Base-by-base conservation (phyloP, 345 rosid species). In the Linum usitatissimum region DNA sequence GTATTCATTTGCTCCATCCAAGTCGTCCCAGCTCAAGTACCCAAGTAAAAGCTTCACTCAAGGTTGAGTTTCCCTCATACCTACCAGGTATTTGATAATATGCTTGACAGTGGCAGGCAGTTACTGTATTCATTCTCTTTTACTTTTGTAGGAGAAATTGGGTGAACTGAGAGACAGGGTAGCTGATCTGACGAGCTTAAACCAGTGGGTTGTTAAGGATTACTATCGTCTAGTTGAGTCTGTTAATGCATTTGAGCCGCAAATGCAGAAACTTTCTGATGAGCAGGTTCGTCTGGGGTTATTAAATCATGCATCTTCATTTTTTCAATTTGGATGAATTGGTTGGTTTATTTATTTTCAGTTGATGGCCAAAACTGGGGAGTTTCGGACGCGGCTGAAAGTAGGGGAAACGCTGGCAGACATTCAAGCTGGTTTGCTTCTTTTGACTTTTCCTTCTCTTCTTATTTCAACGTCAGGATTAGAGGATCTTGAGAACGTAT, bases 201-300 rank as follows among this genome's bases (percentile, higher is more conserved):
- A 91, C 66, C 66, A 80, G 77, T 91, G 96, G 98, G 92, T 86
- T 70, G 95, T 88, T 67, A 79, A 77, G 66, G 98, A 91, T 66
- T 91, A 91, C 65, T 77, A 75, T 69, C 96, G 92, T 45, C 86
- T 91, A 1, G 96, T 84, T 62, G 78, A 76, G 19, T 76, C 85
- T 10, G 95, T 91, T 53, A 91, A 83, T 68, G 76, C 71, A 40
- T 8, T 86, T 21, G 98, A 88, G 77, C 80, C 74, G 1, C 78
- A 49, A 18, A 77, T 85, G 62, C 77, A 71, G 76, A 72, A 61
- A 59, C 87, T 86, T 19, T 70, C 90, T 6, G 92, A 91, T 79
- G 87, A 81, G 63, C 90, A 88, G 96, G 98, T 91, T 73, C 56
- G 70, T 61, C 15, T 10, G 17, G 18, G 49, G 13, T 57, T 59